phyloP scores from a whole-genome alignment of 441 rosid genomes.

The Lagerstroemia fauriei region DNA sequence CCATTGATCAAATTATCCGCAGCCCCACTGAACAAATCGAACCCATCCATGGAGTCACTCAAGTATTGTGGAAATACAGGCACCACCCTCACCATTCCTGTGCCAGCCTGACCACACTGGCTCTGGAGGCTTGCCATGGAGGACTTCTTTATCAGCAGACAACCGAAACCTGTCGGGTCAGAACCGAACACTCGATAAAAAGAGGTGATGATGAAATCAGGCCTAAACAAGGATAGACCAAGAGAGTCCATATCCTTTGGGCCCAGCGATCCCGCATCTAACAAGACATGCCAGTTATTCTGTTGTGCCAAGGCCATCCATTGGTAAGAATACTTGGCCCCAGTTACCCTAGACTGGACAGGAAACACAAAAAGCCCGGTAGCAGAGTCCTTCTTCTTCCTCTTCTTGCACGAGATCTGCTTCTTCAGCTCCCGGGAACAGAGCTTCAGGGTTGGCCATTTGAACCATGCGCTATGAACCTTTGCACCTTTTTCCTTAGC shows the following conservation, averaged over 20 bases:
- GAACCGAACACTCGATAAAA: conserved; percentile 65
- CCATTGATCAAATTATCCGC: conserved; percentile 38
- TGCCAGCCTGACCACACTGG: conserved; percentile 56
- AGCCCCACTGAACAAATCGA: conserved; percentile 49
- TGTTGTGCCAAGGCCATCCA: conserved; percentile 81
- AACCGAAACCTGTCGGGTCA: conserved; percentile 75
- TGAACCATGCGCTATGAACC: conserved; percentile 69
- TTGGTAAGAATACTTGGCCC: conserved; percentile 72
- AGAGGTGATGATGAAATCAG: conserved; percentile 68
- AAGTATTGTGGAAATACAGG: conserved; percentile 64
- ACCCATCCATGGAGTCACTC: conserved; percentile 64
- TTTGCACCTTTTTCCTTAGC: conserved; percentile 75
- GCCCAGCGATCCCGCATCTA: conserved; percentile 70
- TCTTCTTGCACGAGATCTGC: conserved; percentile 59
- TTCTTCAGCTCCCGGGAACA: conserved; percentile 68
- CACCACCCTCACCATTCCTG: conserved; percentile 65
- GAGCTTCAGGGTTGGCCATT: conserved; percentile 65
- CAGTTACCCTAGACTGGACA: conserved; percentile 68
- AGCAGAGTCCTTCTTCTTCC: conserved; percentile 58
- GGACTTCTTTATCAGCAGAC: conserved; percentile 70
- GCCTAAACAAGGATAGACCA: conserved; percentile 65
- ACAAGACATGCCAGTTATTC: conserved; percentile 70
- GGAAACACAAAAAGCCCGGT: conserved; percentile 72
- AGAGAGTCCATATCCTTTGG: conserved; percentile 81
- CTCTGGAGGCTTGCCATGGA: conserved; percentile 64